Base-by-base conservation (phyloP, 192 early-diverging fungal genomes). In the Coemansia sp. region DNA sequence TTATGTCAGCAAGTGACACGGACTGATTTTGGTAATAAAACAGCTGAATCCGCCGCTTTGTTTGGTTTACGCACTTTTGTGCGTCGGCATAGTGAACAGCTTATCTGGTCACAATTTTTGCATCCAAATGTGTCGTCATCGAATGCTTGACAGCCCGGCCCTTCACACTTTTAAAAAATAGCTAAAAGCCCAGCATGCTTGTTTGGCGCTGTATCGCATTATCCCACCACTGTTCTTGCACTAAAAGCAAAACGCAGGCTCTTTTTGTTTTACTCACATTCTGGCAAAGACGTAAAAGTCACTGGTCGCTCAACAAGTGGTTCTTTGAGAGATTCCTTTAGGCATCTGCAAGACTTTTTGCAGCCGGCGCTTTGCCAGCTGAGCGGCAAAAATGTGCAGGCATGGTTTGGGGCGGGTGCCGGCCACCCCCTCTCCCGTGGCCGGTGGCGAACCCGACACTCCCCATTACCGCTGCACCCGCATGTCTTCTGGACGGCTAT, bases 351-450 rank as follows among this genome's bases (percentile, higher is more conserved):
- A 45, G 15, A 5, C 9, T 45, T 43, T 15, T 15, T n/a, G 15
- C 14, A 15, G 41, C 41, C 15, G 41, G 41, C 41, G 11, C 41
- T 45, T 45, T 45, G 11, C 14, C 19, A 5, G 5, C 7, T 9
- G 15, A 49, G 48, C 48, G 48, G 48, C 17, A 35, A 15, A 22
- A 49, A 49, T 19, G 48, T 19, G 25, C 53, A 55, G 48, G 2
- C 2, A 32, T 55, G 5, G 15, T 38, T 35, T 41, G 49, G 27
- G 75, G 75, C 19, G 65, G 74, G 58, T 65, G 67, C 38, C 9
- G 21, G 49, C 49, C 70, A 66, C 52, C 66, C 70, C 63, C 70
- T 50, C 56, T 54, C 63, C 65, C 74, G 49, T 76, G 67, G 68
- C 58, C 29, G 60, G 60, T 50, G 23, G 51, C 56, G 43, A 62